Base-by-base conservation (phyloP, 139 green algal genomes). In the Nannochloris sp. region DNA sequence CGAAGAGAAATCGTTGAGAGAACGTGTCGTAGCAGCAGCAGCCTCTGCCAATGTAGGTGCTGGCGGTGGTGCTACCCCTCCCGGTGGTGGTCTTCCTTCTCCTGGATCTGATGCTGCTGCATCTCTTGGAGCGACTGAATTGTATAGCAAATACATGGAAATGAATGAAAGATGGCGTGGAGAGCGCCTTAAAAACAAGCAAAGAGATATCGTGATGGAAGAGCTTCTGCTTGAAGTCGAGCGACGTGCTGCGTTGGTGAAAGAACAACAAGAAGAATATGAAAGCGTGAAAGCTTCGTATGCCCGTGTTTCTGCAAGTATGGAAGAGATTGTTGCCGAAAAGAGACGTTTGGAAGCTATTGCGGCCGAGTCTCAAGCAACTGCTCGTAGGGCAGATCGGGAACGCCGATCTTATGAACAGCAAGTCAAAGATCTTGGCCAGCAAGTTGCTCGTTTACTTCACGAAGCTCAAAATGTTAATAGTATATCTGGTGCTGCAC, bases 191-290 rank as follows among this genome's bases (percentile, higher is more conserved):
- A 54, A 71, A 35, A 68, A 60, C 24, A 65, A 63, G 25, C 61
- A 70, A 68, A 61, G 60, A 30, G 76, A 83, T 55, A 80, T 77
- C 56, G 30, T 76, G 42, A 61, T 85, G 60, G 79, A 85, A 15
- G 61, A 78, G 57, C 71, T 85, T 42, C 69, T 58, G 29, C 42
- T 32, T 12, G 71, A 85, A 61, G 62, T 85, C 35, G 79, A 85
- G 57, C 64, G 54, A 35, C 72, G 75, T 48, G 76, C 79, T 19
- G 67, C 64, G 25, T 53, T 71, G 34, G 67, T 85, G 10, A 39
- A 66, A 39, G 71, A 83, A 48, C 79, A 85, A 53, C 47, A 71
- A 55, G 36, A 42, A 1, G 76, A 83, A 68, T 81, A 80, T 44
- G 63, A 72, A 30, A 54, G 72, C 8, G 57, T 85, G 15, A 74